Conservation (phyloP, 1,284 basidiomycete genomes). For the Psilocybe mexicana region DNA sequence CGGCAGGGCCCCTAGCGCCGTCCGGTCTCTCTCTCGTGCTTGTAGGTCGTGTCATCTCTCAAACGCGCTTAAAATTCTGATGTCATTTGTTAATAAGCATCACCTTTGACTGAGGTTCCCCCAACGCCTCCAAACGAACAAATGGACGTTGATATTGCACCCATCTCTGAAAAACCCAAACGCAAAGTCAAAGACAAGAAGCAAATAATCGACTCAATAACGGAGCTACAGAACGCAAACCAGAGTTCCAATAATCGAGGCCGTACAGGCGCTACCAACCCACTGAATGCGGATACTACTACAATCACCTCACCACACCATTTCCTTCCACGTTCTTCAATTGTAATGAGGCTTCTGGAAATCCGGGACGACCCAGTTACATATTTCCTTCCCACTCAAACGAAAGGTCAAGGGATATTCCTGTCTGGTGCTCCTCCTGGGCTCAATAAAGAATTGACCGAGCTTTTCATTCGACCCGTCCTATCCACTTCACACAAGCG, state of each 20-base stretch:
- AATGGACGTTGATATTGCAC: slow-evolving; percentile 41
- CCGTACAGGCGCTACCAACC: slow-evolving; percentile 56
- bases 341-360: slow-evolving; percentile 80
- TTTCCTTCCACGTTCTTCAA: slow-evolving; percentile 81
- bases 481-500: slow-evolving; percentile 49
- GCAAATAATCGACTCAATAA: slow-evolving; percentile 81
- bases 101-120: slow-evolving; percentile 71
- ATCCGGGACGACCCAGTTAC: slow-evolving; percentile 84
- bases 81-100: slow-evolving; percentile 45
- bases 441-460: slow-evolving; percentile 76
- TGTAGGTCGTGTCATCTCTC: slow-evolving; percentile 48
- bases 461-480: slow-evolving; percentile 83
- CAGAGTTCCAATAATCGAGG: slow-evolving; percentile 56
- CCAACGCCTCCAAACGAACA: slow-evolving; percentile 55
- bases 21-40: slow-evolving; percentile 62
- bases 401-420: slow-evolving; percentile 68
- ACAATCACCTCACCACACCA: slow-evolving; percentile 77
- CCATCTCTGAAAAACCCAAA: slow-evolving; percentile 42
- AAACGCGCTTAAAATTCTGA: not conserved
- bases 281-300: slow-evolving; percentile 65
- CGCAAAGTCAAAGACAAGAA: slow-evolving; percentile 69
- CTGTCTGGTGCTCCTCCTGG: slow-evolving; percentile 84
- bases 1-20: slow-evolving; percentile 57
- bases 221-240: slow-evolving; percentile 77
- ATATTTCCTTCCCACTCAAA: slow-evolving; percentile 82